These are phyloP conservation scores for Trichoderma orchidacearum DNA, from an alignment of 495 filamentous ascomycete genomes.

Conservation along the genomic window DNA sequence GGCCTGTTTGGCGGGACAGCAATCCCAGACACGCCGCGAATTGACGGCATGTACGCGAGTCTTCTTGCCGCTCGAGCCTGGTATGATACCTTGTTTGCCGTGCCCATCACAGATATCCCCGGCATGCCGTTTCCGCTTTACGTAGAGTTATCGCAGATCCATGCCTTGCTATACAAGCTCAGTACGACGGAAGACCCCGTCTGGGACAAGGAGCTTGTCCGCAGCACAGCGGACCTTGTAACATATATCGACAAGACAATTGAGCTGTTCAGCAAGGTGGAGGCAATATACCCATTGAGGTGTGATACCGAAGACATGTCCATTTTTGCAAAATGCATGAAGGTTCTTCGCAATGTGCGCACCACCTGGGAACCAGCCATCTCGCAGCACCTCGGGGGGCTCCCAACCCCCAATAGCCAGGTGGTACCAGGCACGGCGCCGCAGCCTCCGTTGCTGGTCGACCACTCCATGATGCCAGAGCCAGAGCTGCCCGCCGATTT, in stretches of 20 bases:
- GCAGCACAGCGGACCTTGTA: slow-evolving; percentile 9
- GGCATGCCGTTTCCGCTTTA: slow-evolving; percentile 23
- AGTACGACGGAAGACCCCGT: slow-evolving; percentile 18
- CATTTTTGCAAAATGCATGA: neutral
- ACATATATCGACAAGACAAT: slow-evolving; percentile 7
- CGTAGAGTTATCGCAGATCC: slow-evolving; percentile 25
- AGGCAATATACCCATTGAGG: neutral
- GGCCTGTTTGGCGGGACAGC: slow-evolving; percentile 2
- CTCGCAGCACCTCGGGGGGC: neutral
- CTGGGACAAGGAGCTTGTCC: slow-evolving; percentile 13
- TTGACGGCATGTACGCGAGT: slow-evolving; percentile 9
- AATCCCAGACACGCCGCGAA: slow-evolving; percentile 5
- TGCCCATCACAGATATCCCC: slow-evolving; percentile 17
- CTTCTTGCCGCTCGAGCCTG: slow-evolving; percentile 25
- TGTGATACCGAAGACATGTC: neutral
- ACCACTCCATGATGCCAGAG: neutral
- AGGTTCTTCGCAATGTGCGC: neutral
- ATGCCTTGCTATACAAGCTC: slow-evolving; percentile 28
- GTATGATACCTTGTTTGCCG: slow-evolving; percentile 19
- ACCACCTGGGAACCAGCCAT: slow-evolving; percentile 1
- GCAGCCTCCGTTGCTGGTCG: neutral
- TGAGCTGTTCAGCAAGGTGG: slow-evolving; percentile 1
- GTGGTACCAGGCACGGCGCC: neutral
- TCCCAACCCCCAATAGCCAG: neutral
- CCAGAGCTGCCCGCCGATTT: neutral